Conservation (phyloP, 2,329 filamentous ascomycete species). For the Colletotrichum chrysophilum region DNA sequence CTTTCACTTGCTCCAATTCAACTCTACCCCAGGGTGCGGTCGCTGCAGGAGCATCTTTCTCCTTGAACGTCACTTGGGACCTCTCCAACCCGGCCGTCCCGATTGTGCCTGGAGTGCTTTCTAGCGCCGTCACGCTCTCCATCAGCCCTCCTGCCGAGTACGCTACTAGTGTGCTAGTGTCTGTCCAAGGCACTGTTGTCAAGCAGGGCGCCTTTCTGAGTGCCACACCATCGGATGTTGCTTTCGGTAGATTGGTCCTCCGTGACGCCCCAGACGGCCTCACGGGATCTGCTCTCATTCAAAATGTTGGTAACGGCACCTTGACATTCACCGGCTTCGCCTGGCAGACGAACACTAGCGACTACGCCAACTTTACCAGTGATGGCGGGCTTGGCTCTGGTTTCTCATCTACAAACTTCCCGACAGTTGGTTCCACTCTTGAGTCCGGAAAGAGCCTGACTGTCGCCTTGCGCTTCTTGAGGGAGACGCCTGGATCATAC, state of each 20-base stretch:
- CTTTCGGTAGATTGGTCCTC: conserved; percentile 44
- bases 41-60: conserved; percentile 38
- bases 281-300: conserved; percentile 33
- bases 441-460: conserved; percentile 33
- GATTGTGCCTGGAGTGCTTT: conserved; percentile 38
- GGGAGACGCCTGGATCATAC: conserved; percentile 34
- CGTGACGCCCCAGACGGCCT: conserved; percentile 26
- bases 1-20: conserved; percentile 40
- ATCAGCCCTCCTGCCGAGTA: conserved; percentile 41
- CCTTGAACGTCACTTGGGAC: conserved; percentile 44
- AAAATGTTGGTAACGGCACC: conserved; percentile 40
- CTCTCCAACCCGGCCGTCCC: conserved; percentile 31
- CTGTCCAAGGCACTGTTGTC: conserved; percentile 41
- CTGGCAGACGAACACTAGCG: conserved; percentile 32
- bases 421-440: conserved; percentile 31
- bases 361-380: conserved; percentile 35
- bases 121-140: conserved; percentile 39
- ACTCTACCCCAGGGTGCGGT: conserved; percentile 41
- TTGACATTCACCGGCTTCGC: conserved; percentile 40
- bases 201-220: conserved; percentile 39
- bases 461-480: conserved; percentile 37
- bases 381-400: conserved; percentile 32
- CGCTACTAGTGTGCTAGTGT: conserved; percentile 38
- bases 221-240: conserved; percentile 39
- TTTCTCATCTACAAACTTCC: conserved; percentile 34